Percentiles rank a stretch among this genome's conserved stretches.
Conservation (phyloP, 2,329 filamentous ascomycete genomes). For the Paracorniculantispora psalliotae region DNA sequence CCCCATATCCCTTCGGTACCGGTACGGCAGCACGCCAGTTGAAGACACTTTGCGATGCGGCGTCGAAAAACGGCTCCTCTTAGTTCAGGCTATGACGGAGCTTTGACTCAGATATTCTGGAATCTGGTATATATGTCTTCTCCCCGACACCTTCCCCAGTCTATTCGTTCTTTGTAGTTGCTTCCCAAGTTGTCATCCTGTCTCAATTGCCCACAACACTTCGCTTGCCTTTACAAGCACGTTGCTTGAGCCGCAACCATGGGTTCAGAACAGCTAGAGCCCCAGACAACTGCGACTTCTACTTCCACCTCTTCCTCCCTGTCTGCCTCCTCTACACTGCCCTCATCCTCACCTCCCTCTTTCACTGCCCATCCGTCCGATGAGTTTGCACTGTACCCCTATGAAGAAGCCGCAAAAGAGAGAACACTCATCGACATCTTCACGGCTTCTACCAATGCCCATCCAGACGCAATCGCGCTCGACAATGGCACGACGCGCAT, state of each 20-base stretch:
- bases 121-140: background rate
- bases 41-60: background rate
- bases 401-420: background rate
- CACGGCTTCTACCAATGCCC: constrained; percentile 7
- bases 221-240: background rate
- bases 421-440: constrained; percentile 20
- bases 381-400: background rate
- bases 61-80: background rate
- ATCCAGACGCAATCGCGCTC: constrained; percentile 15
- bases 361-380: background rate
- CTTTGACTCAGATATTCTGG: background rate
- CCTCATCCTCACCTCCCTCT: background rate
- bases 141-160: background rate
- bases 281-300: background rate
- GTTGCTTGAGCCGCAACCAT: background rate
- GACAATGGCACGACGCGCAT: constrained; percentile 16
- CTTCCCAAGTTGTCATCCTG: background rate
- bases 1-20: background rate
- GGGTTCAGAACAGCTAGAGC: background rate
- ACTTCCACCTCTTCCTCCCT: background rate
- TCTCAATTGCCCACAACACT: background rate
- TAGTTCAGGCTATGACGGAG: background rate
- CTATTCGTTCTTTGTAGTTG: background rate
- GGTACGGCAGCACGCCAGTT: background rate
- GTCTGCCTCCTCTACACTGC: background rate